Percentiles rank a stretch among this genome's conserved stretches.
Evolutionary conservation across 306 rosid genomes (phyloP).

Genomic region (Crotalaria pallida): DNA sequence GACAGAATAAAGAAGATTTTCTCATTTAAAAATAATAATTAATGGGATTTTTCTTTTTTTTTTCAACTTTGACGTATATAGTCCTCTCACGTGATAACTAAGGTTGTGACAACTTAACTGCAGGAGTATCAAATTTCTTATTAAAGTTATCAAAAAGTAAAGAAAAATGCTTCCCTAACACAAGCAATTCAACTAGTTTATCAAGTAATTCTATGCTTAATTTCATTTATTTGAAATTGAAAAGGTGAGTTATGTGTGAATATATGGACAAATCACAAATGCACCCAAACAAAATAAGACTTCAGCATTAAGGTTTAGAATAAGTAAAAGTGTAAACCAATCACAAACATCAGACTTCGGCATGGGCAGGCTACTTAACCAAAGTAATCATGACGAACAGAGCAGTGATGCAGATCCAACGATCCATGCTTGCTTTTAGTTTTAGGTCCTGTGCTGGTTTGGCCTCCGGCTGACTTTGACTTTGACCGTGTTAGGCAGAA

Average conservation of each 20-base stretch:
- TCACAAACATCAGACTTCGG: neutral
- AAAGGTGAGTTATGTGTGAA: neutral
- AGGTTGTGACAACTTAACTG: too few relatives aligned
- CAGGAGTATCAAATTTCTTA: too few relatives aligned
- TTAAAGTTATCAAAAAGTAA: too few relatives aligned
- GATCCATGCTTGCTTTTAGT: neutral
- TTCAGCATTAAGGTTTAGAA: neutral
- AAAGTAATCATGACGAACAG: neutral
- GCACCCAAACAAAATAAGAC: neutral
- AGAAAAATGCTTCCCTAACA: neutral
- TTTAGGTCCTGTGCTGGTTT: neutral
- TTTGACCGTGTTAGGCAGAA: neutral
- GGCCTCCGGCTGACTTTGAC: slow-evolving; percentile 4
- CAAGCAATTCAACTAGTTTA: neutral
- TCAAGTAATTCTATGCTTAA: too few relatives aligned
- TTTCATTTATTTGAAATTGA: neutral
- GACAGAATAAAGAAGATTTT: too few relatives aligned
- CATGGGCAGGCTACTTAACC: neutral
- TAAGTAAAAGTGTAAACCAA: neutral
- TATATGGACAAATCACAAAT: too few relatives aligned
- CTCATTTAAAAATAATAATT: too few relatives aligned
- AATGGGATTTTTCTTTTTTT: too few relatives aligned
- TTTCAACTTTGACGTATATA: too few relatives aligned
- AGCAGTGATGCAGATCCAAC: neutral
- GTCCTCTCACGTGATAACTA: too few relatives aligned